Base-by-base conservation (phyloP, 1,139 yeast genomes). In the Diutina sp. region DNA sequence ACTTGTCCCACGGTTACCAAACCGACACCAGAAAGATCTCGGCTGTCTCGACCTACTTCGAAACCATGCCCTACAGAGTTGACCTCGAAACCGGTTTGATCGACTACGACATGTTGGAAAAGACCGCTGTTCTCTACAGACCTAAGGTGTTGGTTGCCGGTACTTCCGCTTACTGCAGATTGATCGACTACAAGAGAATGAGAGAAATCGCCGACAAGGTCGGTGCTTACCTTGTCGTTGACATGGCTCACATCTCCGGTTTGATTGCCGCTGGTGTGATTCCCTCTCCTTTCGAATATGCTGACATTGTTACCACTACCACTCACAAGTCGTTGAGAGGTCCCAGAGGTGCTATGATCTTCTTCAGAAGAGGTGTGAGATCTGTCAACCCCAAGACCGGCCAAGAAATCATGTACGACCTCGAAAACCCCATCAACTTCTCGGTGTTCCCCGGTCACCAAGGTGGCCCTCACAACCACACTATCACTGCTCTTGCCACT, bases 391-490 rank as follows among this genome's bases (percentile, higher is more conserved):
- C 86, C 66, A 89, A 89, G 78, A 85, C 86, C 67, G 97, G 97
- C 64, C 88, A 89, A 74, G 95, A 90, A 73, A 79, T 88, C 59
- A 77, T 78, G 58, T 91, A 90, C 72, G 97, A 90, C 61, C 81
- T 91, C 68, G 97, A 91, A 69, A 83, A 82, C 71, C 88, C 86
- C 68, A 90, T 91, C 72, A 91, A 91, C 79, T 91, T 91, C 69
- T 88, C 96, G 29, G 97, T 91, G 51, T 91, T 91, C 88, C 98
- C 98, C 64, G 98, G 96, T 59, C 97, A 91, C 73, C 98, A 91
- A 78, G 98, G 98, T 77, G 98, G 98, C 67, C 98, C 98, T 64
- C 97, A 91, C 73, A 91, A 91, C 78, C 97, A 91, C 74, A 91
- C 97, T 64, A 91, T 91, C 67, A 87, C 97, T 62, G 98, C 97